Evolutionary conservation across 1,139 yeast species (phyloP), one percentile per base, ranked within the genome.

Genomic region (Yamadazyma kanchanaburiensis): DNA sequence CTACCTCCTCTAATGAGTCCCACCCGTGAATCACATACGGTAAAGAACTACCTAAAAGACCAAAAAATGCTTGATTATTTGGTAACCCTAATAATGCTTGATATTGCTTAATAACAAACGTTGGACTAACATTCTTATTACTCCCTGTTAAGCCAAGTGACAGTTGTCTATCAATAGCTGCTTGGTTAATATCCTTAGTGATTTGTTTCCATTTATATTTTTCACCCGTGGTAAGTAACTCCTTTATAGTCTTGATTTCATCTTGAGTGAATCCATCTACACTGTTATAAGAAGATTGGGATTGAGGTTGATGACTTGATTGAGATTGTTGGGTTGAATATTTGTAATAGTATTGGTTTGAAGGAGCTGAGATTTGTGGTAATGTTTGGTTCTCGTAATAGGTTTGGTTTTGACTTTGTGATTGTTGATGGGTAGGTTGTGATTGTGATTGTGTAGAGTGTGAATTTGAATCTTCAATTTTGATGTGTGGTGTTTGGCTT

Each of bases 191-290:
- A 34, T 64, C 70, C 42, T 61, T 64, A 26, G 73, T 66, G 38
- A 66, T 62, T 42, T 63, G 70, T 42, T 66, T 66, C 73, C 73
- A 66, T 42, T 66, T 66, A 46, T 62, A 60, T 38, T 66, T 66
- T 35, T 66, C 73, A 5, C 71, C 72, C 1, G 66, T 57, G 15
- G 53, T 51, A 30, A 66, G 49, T 25, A 66, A 50, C 40, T 63
- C 71, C 34, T 57, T 57, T 35, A 66, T 52, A 20, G 64, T 54
- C 37, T 57, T 66, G 23, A 64, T 51, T 35, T 66, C 72, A 30
- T 60, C 66, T 11, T 58, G 53, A 4, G 57, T 39, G 38, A 66
- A 64, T 40, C 60, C 63, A 19, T 52, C 31, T 23, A 33, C 21
- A 6, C 7, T n/a, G 10, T n/a, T 21, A 5, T 28, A 24, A 13